Conservation (phyloP, 1,284 basidiomycete genomes). For the Fomitopsis betulina region DNA sequence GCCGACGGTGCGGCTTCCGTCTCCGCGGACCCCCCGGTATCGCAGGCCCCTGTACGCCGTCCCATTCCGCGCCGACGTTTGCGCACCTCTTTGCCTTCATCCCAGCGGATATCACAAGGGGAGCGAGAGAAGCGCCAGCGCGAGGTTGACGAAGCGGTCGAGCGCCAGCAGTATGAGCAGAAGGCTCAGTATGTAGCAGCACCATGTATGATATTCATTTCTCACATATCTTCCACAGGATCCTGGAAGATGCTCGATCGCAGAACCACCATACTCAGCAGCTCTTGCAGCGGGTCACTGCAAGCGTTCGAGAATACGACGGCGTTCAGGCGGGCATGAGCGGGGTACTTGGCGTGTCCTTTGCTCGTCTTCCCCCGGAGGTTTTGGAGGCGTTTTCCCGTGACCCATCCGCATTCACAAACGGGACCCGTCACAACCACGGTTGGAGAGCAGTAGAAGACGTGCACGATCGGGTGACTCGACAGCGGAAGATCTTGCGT, state of each 20-base stretch:
- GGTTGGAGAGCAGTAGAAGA: conserved; percentile 73
- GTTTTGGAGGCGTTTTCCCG: conserved; percentile 68
- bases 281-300: conserved; percentile 58
- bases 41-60: background rate
- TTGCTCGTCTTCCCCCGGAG: conserved; percentile 51
- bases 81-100: conserved; percentile 24
- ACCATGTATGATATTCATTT: background rate
- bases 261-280: conserved; percentile 65
- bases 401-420: conserved; percentile 68
- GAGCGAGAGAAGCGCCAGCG: conserved; percentile 32
- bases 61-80: conserved; percentile 17
- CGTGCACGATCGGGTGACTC: conserved; percentile 53
- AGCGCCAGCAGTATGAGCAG: conserved; percentile 51
- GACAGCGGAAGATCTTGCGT: conserved; percentile 54
- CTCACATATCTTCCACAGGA: conserved; percentile 31
- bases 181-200: conserved; percentile 50
- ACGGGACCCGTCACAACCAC: conserved; percentile 47
- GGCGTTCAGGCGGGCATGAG: conserved; percentile 46
- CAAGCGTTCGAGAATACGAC: conserved; percentile 60
- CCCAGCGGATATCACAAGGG: conserved; percentile 12
- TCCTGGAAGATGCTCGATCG: conserved; percentile 48
- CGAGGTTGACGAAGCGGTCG: conserved; percentile 44
- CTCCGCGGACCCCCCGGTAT: background rate
- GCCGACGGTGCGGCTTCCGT: background rate
- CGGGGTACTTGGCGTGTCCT: conserved; percentile 40